A percentile compares a stretch with the other conserved stretches of the same genome.
Conservation (phyloP, 805 yeast genomes). For the Clavispora carvajalis region DNA sequence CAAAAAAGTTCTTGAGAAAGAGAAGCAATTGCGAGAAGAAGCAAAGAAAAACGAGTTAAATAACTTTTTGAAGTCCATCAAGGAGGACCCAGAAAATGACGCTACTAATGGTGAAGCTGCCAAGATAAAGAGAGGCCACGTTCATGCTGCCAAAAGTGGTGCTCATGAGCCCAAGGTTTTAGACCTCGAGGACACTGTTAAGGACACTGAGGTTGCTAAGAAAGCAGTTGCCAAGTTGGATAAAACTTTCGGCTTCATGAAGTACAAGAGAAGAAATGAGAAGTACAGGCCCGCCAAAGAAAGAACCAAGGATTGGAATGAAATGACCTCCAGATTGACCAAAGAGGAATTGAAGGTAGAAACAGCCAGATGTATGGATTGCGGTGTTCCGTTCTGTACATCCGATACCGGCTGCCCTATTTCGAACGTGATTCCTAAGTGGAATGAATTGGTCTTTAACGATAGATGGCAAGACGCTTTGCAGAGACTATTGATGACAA, state of each 20-base stretch:
- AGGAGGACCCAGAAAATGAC: conserved; percentile 80
- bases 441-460: conserved; percentile 94
- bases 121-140: conserved; percentile 49
- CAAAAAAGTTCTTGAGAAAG: conserved; percentile 80
- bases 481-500: conserved; percentile 88
- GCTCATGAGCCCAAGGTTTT: conserved; percentile 71
- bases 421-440: conserved; percentile 94
- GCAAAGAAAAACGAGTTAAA: conserved; percentile 63
- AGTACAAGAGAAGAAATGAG: conserved; percentile 85
- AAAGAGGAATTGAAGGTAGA: conserved; percentile 85
- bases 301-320: conserved; percentile 89
- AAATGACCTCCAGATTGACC: conserved; percentile 72
- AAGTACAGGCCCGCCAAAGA: conserved; percentile 72
- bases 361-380: conserved; percentile 98
- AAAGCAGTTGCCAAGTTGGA: conserved; percentile 62
- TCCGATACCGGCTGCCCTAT: conserved; percentile 98
- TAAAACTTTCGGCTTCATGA: conserved; percentile 86
- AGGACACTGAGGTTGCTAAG: conserved; percentile 61
- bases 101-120: conserved; percentile 84
- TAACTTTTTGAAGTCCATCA: conserved; percentile 61
- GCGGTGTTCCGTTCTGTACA: conserved; percentile 99
- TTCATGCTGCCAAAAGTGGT: conserved; percentile 22
- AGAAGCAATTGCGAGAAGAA: conserved; percentile 58
- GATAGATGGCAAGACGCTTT: conserved; percentile 93
- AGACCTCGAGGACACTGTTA: conserved; percentile 85